Evolutionary conservation across 164 flowering plant genomes (phyloP), one percentile per base, ranked within the genome.

Genomic region (Magnolia kwangsiensis): DNA sequence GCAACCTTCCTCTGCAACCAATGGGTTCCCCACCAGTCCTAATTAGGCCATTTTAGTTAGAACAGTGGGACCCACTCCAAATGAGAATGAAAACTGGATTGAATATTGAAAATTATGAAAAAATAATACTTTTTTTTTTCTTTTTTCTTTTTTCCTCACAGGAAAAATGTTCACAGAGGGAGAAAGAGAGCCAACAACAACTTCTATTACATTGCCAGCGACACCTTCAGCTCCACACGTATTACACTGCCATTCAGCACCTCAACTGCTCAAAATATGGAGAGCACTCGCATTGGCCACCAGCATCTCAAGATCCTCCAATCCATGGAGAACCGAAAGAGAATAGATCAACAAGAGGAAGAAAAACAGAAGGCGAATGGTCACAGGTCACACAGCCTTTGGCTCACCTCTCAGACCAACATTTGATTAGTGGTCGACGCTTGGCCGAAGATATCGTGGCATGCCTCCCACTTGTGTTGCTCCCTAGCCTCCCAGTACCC

Each of bases 401-500:
- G 61, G 16, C 24, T 49, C 72, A 37, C 19, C 72, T 18, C 20
- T 77, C 74, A 75, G 69, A 78, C 87, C 0, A 49, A 80, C 29
- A 80, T 77, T 67, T 86, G 89, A 78, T 89, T 91, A 3, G 83
- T 37, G 45, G 45, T 72, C 58, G 87, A 78, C 66, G 89, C 69
- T 71, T 91, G 93, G 76, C 95, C 93, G 73, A 92, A 92, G 13
- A 91, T 90, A 79, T 90, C 89, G 2, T 94, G 94, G 75, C 92
- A 90, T 20, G 86, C 85, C 45, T 86, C 90, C 95, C 97, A 92
- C 3, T 84, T 79, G 13, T 85, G 79, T 31, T 76, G 73, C 59
- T 88, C 92, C 80, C 92, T 88, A n/a, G 97, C 88, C 74, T 92
- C 97, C 97, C 97, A 92, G 51, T 92, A 92, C 24, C 97, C 97